Evolutionary conservation across 2,329 filamentous ascomycete genomes (phyloP).

Genomic region (Exophiala sp.): DNA sequence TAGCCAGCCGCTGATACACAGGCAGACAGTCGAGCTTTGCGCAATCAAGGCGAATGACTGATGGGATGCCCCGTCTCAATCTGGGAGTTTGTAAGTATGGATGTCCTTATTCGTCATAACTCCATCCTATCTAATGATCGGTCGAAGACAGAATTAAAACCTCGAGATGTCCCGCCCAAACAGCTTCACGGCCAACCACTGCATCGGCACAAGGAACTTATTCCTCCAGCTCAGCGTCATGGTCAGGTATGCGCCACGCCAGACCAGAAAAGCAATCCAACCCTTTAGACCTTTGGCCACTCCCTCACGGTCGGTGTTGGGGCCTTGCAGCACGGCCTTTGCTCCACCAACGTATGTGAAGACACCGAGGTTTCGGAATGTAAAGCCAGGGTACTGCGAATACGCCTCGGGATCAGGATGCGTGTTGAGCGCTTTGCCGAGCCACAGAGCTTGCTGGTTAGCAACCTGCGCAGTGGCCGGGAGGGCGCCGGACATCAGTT

Average conservation of each 20-base stretch:
- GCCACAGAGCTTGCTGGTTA: constrained; percentile 54
- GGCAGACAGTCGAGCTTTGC: no score
- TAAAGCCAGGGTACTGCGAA: constrained; percentile 38
- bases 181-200: constrained; percentile 40
- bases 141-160: no score
- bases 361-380: constrained; percentile 52
- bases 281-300: constrained; percentile 38
- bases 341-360: constrained; percentile 56
- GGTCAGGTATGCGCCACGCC: constrained; percentile 42
- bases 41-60: no score
- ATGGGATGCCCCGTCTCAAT: no score
- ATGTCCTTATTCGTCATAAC: no score
- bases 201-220: constrained; percentile 37
- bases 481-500: constrained; percentile 44
- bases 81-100: no score
- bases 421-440: constrained; percentile 51
- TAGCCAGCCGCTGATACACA: no score
- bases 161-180: constrained; percentile 43
- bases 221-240: constrained; percentile 47
- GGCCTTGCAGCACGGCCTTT: constrained; percentile 52
- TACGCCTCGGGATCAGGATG: constrained; percentile 24
- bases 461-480: constrained; percentile 57
- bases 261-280: constrained; percentile 39
- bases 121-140: no score
- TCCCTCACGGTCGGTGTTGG: constrained; percentile 29